phyloP scores from a whole-genome alignment of 208 protist species.

The Trypanosomatidae sp. region DNA sequence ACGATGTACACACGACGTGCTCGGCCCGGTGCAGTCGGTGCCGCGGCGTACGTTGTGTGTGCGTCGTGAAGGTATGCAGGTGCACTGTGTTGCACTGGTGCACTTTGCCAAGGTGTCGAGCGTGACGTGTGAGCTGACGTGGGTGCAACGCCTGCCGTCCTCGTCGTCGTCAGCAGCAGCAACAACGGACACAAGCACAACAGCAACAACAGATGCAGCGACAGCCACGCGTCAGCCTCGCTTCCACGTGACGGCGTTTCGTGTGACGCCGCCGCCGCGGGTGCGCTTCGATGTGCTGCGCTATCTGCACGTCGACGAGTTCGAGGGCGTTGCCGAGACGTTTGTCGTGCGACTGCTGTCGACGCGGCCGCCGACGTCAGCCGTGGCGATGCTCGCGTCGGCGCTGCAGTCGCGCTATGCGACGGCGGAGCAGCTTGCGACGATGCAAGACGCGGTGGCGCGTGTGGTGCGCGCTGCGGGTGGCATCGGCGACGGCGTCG shows the following conservation, averaged over 20 bases:
- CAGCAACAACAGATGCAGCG: conserved; percentile 8
- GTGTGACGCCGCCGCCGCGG: conserved; percentile 23
- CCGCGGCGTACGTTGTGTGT: conserved; percentile 29
- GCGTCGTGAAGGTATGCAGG: conserved; percentile 21
- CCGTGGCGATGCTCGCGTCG: conserved; percentile 50
- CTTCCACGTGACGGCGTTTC: conserved; percentile 69
- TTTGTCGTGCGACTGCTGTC: conserved; percentile 65
- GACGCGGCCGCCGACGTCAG: conserved; percentile 16
- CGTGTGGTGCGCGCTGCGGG: conserved; percentile 20
- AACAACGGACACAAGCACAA: background rate
- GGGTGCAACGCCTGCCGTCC: conserved; percentile 19
- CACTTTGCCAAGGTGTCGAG: conserved; percentile 50
- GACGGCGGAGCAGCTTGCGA: conserved; percentile 3
- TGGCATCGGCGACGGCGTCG: conserved; percentile 9
- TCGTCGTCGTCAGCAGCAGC: conserved; percentile 10
- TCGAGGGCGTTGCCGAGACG: conserved; percentile 44
- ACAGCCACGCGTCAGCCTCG: conserved; percentile 8
- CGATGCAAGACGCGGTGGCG: conserved; percentile 31
- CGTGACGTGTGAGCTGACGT: conserved; percentile 61
- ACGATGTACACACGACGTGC: conserved; percentile 34
- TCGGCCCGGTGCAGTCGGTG: conserved; percentile 39
- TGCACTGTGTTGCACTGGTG: conserved; percentile 63
- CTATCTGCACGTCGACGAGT: conserved; percentile 52
- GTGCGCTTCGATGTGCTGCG: conserved; percentile 42
- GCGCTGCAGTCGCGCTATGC: conserved; percentile 34